phyloP scores from a whole-genome alignment of 768 basidiomycete genomes.

The Termitomyces sp. region DNA sequence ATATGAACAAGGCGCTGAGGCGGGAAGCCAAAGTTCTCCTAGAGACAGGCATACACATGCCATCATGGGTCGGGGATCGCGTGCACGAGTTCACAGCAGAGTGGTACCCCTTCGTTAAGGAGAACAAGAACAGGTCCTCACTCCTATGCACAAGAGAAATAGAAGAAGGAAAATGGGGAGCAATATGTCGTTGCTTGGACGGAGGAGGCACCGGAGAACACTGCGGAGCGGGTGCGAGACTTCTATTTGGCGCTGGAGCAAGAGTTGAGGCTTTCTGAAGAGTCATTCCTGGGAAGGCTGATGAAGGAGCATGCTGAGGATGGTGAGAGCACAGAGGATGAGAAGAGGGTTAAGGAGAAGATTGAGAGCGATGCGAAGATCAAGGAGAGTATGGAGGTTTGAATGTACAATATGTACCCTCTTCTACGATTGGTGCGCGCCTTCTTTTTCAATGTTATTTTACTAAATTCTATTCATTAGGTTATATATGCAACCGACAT shows the following conservation, averaged over 20 bases:
- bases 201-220: slow-evolving; percentile 51
- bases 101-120: slow-evolving; percentile 58
- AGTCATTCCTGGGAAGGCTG: slow-evolving; percentile 30
- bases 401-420: slow-evolving; percentile 69
- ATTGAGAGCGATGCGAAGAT: slow-evolving; percentile 45
- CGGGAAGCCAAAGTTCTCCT: slow-evolving; percentile 53
- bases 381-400: slow-evolving; percentile 65
- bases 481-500: slow-evolving; percentile 67
- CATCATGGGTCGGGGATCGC: slow-evolving; percentile 60
- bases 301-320: slow-evolving; percentile 27
- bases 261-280: slow-evolving; percentile 49
- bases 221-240: slow-evolving; percentile 58
- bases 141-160: slow-evolving; percentile 19
- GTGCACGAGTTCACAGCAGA: slow-evolving; percentile 54
- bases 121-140: slow-evolving; percentile 9
- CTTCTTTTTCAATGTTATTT: slow-evolving; percentile 5
- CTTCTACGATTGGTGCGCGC: slow-evolving; percentile 79
- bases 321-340: slow-evolving; percentile 30
- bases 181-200: slow-evolving; percentile 43
- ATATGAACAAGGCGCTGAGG: slow-evolving; percentile 51
- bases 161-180: slow-evolving; percentile 22
- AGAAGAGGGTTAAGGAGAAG: slow-evolving; percentile 31
- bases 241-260: slow-evolving; percentile 69
- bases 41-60: slow-evolving; percentile 32
- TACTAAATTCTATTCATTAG: slow-evolving; percentile 33